A percentile compares a stretch with the other conserved stretches of the same genome.
These are phyloP conservation scores for Grifola frondosa DNA, from an alignment of 1,284 basidiomycete species.

Conservation along the genomic window DNA sequence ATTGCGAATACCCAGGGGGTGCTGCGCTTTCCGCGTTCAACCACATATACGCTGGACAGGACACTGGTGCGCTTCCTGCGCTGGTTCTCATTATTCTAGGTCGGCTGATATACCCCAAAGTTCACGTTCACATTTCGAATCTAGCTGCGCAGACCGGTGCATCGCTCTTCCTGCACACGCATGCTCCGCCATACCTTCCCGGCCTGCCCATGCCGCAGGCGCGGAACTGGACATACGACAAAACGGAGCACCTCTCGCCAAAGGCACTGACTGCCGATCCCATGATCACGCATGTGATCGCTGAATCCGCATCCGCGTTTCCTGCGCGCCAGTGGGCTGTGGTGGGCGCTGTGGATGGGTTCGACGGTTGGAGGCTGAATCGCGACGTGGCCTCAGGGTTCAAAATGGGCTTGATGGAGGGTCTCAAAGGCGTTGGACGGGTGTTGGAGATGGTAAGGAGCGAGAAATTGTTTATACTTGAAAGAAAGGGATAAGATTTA, in stretches of 20 bases:
- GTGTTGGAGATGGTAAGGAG: slow-evolving; percentile 41
- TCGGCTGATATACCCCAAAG: slow-evolving; percentile 24
- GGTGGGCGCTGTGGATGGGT: slow-evolving; percentile 45
- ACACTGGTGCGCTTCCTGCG: slow-evolving; percentile 30
- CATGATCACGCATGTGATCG: slow-evolving; percentile 61
- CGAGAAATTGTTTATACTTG: slow-evolving; percentile 55
- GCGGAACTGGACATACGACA: slow-evolving; percentile 69
- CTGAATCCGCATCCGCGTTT: slow-evolving; percentile 34
- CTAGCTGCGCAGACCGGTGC: slow-evolving; percentile 89
- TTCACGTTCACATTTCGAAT: slow-evolving; percentile 77
- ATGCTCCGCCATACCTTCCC: slow-evolving; percentile 51
- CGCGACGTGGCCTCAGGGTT: slow-evolving; percentile 16
- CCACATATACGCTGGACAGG: slow-evolving; percentile 36
- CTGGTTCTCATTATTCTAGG: not conserved
- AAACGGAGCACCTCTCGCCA: slow-evolving; percentile 65
- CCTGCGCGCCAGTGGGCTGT: slow-evolving; percentile 38
- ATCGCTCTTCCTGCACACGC: slow-evolving; percentile 81
- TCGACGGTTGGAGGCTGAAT: slow-evolving; percentile 47
- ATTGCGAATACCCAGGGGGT: slow-evolving; percentile 91
- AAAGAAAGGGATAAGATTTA: slow-evolving; percentile 17
- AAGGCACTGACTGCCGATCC: slow-evolving; percentile 38
- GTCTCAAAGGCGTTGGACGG: slow-evolving; percentile 15
- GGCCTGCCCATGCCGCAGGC: slow-evolving; percentile 16
- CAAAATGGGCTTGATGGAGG: slow-evolving; percentile 25
- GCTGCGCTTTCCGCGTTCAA: slow-evolving; percentile 70